phyloP scores from a whole-genome alignment of 2,329 filamentous ascomycete genomes.

The Xylaria sp. region DNA sequence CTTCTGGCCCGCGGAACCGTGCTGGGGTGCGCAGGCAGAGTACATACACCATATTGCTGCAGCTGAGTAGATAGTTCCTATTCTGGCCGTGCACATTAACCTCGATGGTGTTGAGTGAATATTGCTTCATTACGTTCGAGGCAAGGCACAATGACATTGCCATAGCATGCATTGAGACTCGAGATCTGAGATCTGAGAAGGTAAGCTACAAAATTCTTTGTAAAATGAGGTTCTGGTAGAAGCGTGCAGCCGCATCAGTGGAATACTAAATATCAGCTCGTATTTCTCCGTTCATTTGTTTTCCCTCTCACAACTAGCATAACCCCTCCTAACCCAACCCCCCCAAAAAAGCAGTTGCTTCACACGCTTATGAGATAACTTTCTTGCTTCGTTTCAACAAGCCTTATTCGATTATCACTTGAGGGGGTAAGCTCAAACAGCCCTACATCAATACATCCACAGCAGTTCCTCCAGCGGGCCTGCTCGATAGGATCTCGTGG shows the following conservation, averaged over 20 bases:
- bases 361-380: neutral
- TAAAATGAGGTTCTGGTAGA: neutral
- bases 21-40: neutral
- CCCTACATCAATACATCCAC: neutral
- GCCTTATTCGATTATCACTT: neutral
- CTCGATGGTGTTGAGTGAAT: neutral
- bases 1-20: neutral
- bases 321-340: neutral
- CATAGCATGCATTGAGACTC: neutral
- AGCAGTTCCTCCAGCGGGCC: neutral
- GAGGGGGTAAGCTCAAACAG: neutral
- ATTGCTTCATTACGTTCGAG: too few species aligned
- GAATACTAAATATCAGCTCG: neutral
- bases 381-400: neutral
- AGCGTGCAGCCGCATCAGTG: neutral
- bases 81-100: neutral
- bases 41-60: neutral
- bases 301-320: neutral
- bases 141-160: neutral
- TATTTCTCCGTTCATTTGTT: neutral
- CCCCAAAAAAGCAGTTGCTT: neutral
- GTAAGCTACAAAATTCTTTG: neutral
- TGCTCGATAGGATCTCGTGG: neutral
- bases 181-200: too few species aligned
- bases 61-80: neutral